Conservation (phyloP, 306 rosid genomes). For the Medicago truncatula region MtrunA17r5.0-ANR NC_053046.1:7491501-7492000, state of each 20-base stretch:
- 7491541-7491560: background rate
- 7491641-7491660: slow-evolving; percentile 74
- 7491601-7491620: slow-evolving; percentile 11
- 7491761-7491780: background rate
- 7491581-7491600: background rate
- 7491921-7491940: slow-evolving; percentile 69
- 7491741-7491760: background rate
- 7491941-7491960: slow-evolving; percentile 80
- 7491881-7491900: slow-evolving; percentile 6
- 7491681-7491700: slow-evolving; percentile 72
- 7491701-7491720: slow-evolving; percentile 20
- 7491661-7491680: slow-evolving; percentile 81
- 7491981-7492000: slow-evolving; percentile 20
- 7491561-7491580: background rate
- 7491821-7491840: slow-evolving; percentile 17
- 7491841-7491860: background rate
- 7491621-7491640: slow-evolving; percentile 77
- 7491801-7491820: slow-evolving; percentile 5
- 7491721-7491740: background rate
- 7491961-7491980: slow-evolving; percentile 55
- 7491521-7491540: slow-evolving; percentile 81
- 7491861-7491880: background rate
- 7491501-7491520: slow-evolving; percentile 86
- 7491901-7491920: slow-evolving; percentile 15
- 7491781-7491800: slow-evolving; percentile 8